Conservation (phyloP, 192 early-diverging fungal species). For the Physocladia obscura region DNA sequence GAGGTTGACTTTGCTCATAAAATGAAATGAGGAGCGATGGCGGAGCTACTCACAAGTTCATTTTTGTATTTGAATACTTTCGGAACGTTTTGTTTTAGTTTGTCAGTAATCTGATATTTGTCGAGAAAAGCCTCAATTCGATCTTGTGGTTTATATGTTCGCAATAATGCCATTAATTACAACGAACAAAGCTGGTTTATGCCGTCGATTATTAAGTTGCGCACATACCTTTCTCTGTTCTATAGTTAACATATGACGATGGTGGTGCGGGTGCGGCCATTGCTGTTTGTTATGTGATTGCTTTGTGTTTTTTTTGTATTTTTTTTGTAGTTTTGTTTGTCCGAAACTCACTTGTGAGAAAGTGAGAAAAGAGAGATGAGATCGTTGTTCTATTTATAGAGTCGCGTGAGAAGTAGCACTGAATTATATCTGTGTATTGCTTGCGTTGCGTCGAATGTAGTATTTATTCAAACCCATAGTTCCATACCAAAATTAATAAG, state of each 20-base stretch:
- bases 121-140: conserved; percentile 35
- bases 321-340: too few relatives aligned
- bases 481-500: too few relatives aligned
- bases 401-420: too few relatives aligned
- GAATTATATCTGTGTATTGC: too few relatives aligned
- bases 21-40: neutral
- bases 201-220: too few relatives aligned
- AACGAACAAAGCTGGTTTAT: too few relatives aligned
- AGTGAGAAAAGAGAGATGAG: too few relatives aligned
- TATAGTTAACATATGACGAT: conserved; percentile 38
- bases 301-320: neutral
- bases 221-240: conserved; percentile 42
- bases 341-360: too few relatives aligned
- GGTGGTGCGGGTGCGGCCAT: neutral
- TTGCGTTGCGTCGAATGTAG: too few relatives aligned
- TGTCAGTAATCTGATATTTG: conserved; percentile 34
- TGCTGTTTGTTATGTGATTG: neutral
- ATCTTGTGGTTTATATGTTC: conserved; percentile 28
- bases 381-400: too few relatives aligned
- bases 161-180: too few relatives aligned
- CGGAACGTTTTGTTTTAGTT: neutral
- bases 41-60: conserved; percentile 22
- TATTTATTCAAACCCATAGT: too few relatives aligned
- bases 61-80: conserved; percentile 35
- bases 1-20: neutral